A percentile compares a stretch with the other conserved stretches of the same genome.
phyloP scores from a whole-genome alignment of 2,329 filamentous ascomycete species.

The Fusarium tuaranense region DNA sequence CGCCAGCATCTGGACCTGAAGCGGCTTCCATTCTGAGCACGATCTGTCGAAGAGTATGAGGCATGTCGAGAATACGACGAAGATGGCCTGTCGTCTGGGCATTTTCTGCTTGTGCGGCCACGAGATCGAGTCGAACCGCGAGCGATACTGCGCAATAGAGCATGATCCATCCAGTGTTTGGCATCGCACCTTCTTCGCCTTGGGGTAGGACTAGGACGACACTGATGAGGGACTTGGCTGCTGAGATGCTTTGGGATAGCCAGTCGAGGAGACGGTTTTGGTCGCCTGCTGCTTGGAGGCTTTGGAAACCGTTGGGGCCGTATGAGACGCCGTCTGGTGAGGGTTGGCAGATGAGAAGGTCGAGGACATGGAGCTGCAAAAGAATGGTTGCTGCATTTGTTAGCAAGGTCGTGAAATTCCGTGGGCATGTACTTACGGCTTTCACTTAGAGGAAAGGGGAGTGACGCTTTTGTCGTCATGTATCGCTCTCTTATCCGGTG shows the following conservation, averaged over 20 bases:
- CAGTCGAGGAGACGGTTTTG: constrained; percentile 41
- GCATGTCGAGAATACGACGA: constrained; percentile 46
- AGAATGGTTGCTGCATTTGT: constrained; percentile 39
- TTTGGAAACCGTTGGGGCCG: constrained; percentile 42
- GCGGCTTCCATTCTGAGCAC: constrained; percentile 44
- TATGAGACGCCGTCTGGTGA: constrained; percentile 43
- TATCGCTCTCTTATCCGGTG: constrained; percentile 36
- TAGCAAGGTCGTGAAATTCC: background rate
- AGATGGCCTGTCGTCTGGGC: constrained; percentile 42
- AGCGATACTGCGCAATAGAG: constrained; percentile 48
- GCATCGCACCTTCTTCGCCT: constrained; percentile 44
- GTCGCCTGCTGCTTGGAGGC: constrained; percentile 24
- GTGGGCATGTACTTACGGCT: constrained; percentile 50
- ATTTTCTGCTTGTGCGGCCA: constrained; percentile 43
- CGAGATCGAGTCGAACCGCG: constrained; percentile 46
- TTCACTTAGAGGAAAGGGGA: constrained; percentile 46
- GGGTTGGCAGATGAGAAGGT: constrained; percentile 47
- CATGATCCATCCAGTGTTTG: constrained; percentile 49
- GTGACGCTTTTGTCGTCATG: constrained; percentile 36
- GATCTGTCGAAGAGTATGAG: constrained; percentile 45
- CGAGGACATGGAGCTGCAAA: constrained; percentile 44
- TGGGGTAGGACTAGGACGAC: constrained; percentile 43
- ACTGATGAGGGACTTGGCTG: constrained; percentile 46
- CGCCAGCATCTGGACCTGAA: constrained; percentile 7
- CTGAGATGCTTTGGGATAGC: constrained; percentile 47